Evolutionary conservation across 805 yeast species (phyloP), one percentile per base, ranked within the genome.

Genomic region (Zygotorulaspora sp.): DNA sequence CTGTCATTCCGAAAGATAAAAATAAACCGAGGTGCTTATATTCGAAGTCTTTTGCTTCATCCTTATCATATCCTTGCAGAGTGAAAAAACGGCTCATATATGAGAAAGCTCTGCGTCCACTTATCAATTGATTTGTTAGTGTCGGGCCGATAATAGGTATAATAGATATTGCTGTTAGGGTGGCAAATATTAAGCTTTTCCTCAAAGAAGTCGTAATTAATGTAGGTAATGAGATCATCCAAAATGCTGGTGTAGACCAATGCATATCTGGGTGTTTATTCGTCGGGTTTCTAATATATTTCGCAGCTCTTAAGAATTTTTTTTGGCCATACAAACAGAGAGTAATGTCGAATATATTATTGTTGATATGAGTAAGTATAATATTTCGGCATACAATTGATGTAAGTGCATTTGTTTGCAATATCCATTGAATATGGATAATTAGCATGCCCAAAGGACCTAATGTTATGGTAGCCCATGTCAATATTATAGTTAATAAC

Each of bases 1-100:
- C 69, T 11, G 68, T 60, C 22, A 76, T 47, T 0, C 86, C 87
- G 57, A 75, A 79, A 4, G 68, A 45, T 36, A 65, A 52, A 46
- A 71, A 74, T 24, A 63, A 58, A 0, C 64, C 67, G 13, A 59
- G 55, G 40, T 67, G 65, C 14, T 48, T 52, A 24, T 58, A 55
- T 41, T 65, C 62, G 21, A 63, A 57, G n/a, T 44, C 50, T 38
- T 55, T 55, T 7, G 62, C 55, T 36, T 66, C 63, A n/a, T 48
- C 30, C 1, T 52, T 43, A 35, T 55, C 55, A 5, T 32, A 16
- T 8, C 49, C 45, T 24, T 39, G 47, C 26, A 51, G 18, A 10
- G 43, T 35, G 13, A 60, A 53, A 31, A 53, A 60, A 26, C 57
- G 44, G 4, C 42, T 30, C 41, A 58, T 45, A 28, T 59, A 61